Base-by-base conservation (phyloP, 2,329 filamentous ascomycete genomes). In the Ophiognomonia clavigignenti-juglandacearum region DNA sequence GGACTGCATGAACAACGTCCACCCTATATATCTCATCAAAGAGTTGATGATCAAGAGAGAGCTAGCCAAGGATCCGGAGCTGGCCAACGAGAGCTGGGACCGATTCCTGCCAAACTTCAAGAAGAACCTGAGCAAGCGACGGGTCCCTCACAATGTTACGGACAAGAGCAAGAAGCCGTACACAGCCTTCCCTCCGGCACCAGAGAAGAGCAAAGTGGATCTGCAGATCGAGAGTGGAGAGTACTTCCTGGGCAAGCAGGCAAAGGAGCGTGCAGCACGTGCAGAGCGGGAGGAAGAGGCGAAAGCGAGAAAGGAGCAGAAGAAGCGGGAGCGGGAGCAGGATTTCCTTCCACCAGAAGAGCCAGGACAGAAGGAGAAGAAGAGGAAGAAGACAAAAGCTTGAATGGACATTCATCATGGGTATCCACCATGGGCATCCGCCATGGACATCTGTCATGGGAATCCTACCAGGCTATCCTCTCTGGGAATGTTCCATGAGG, bases 121-220 rank as follows among this genome's bases (percentile, higher is more conserved):
- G 75, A 83, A 88, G 61, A 92, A 85, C 47, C 77, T 97, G 55
- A 90, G 82, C 71, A 91, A 90, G 72, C 79, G 93, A 56, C 80
- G 82, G 56, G 82, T 84, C 58, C 95, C 93, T 0, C 80, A 81
- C 74, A 89, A 88, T 61, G 83, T 98, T 63, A 89, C 81, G 45
- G 91, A 98, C 74, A 98, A 98, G 78, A 69, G 74, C 63, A 95
- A 92, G 79, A 97, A 96, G 78, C 69, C 76, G 11, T 98, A 96
- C 75, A 98, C 95, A 55, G 92, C 93, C 9, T 98, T 98, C 83
- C 93, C 93, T 40, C 93, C 93, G 6, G 81, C 90, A 36, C 90
- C 91, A 56, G 92, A 98, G 77, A 96, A 96, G 87, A 96, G 91
- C 81, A 98, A 97, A 81, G 80, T 98, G 59, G 93, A 98, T 69